Evolutionary conservation across 768 basidiomycete species (phyloP), one percentile per base, ranked within the genome.

Genomic region (Inosperma sp.): DNA sequence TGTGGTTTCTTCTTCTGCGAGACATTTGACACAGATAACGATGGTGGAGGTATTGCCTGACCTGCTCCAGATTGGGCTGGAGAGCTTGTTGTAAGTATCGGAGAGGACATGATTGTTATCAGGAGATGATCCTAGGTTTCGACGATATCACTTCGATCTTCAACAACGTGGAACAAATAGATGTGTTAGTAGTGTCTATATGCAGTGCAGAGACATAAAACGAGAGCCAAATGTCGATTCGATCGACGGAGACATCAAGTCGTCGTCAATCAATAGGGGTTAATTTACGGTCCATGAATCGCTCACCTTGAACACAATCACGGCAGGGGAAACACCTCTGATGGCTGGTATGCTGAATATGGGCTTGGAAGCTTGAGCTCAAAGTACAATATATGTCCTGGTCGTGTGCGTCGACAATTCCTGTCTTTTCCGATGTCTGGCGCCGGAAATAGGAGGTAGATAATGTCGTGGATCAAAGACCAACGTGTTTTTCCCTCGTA

Each of bases 101-200:
- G 41, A n/a, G 49, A 51, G 35, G 30, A 19, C 49, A 51, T 51
- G 26, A 14, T 23, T 22, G 39, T 41, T 17, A 33, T 33, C 31
- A 9, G 9, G 31, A 16, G 39, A 13, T 17, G 12, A 19, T 5
- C 19, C 13, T 13, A 17, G 19, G 40, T 21, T 22, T 25, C 21
- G 31, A 33, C 12, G 31, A 5, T 27, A n/a, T n/a, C n/a, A n/a
- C n/a, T 51, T 40, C 41, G 49, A 31, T 36, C 23, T 7, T 5
- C 7, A 16, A 17, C 10, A 23, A 21, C 9, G 5, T 33, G 2
- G 3, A 14, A 13, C 21, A 29, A 19, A 9, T 23, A 25, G 7
- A 25, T 27, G 21, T 12, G 23, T 43, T n/a, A 17, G 44, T 41
- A 13, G 25, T 12, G 39, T 41, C 4, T 7, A 41, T 19, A n/a